Evolutionary conservation across 2,329 filamentous ascomycete genomes (phyloP).

Genomic region (Zymoseptoria pseudotritici): DNA sequence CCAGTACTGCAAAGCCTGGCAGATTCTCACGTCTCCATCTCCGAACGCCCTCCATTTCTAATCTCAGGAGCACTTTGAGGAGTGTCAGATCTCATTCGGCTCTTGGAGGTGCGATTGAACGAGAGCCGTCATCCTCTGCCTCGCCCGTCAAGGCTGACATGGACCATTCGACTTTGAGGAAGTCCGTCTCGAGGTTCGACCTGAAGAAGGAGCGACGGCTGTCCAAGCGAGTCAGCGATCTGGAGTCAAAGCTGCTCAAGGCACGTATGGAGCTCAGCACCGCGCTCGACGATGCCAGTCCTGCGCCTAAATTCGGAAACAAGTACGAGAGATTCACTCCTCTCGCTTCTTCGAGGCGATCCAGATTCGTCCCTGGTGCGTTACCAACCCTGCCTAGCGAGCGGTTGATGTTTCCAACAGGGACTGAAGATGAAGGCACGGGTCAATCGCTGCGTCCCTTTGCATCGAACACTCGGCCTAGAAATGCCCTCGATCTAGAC

Average conservation of each 20-base stretch:
- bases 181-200: slow-evolving; percentile 49
- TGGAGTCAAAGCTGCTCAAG: slow-evolving; percentile 51
- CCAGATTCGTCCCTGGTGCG: slow-evolving; percentile 29
- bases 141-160: slow-evolving; percentile 26
- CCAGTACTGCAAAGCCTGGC: slow-evolving; percentile 7
- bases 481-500: slow-evolving; percentile 12
- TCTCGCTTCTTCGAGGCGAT: slow-evolving; percentile 21
- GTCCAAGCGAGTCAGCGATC: slow-evolving; percentile 52
- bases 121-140: slow-evolving; percentile 32
- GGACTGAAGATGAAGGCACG: slow-evolving; percentile 8
- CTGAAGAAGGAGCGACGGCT: slow-evolving; percentile 50
- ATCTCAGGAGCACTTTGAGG: slow-evolving; percentile 27
- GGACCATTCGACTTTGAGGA: slow-evolving; percentile 32
- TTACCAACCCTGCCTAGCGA: slow-evolving; percentile 35
- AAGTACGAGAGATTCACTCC: slow-evolving; percentile 32
- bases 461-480: slow-evolving; percentile 2
- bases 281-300: slow-evolving; percentile 38
- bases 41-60: slow-evolving; percentile 28
- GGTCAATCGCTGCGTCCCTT: background rate
- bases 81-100: slow-evolving; percentile 28
- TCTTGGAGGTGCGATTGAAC: slow-evolving; percentile 21
- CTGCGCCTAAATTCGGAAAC: slow-evolving; percentile 31
- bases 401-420: slow-evolving; percentile 29
- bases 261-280: slow-evolving; percentile 49
- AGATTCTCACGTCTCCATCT: slow-evolving; percentile 21